Percentiles rank a stretch among this genome's conserved stretches.
Evolutionary conservation across 192 early-diverging fungal genomes (phyloP).

Genomic region (Backusella parvicylindrica): DNA sequence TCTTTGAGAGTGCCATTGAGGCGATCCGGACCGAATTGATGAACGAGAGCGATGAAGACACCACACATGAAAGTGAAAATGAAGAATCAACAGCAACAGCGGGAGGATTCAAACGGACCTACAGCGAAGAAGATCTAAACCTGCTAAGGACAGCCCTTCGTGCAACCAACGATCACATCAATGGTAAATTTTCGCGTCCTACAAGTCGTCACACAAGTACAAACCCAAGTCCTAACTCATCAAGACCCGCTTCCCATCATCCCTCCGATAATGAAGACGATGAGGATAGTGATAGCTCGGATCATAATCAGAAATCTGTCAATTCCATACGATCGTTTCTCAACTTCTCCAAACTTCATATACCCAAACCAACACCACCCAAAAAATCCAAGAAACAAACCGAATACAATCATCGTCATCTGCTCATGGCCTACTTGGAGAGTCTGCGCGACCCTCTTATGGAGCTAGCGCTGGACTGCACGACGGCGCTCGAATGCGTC

Average conservation of each 20-base stretch:
- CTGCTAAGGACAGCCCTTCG: constrained; percentile 16
- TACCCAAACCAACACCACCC: constrained; percentile 17
- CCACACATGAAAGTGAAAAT: neutral
- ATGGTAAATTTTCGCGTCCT: neutral
- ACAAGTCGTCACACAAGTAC: neutral
- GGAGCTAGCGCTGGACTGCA: constrained; percentile 36
- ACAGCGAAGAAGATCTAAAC: constrained; percentile 9
- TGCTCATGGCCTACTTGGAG: constrained; percentile 47
- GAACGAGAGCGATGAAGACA: constrained; percentile 10
- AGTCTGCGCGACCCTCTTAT: constrained; percentile 48
- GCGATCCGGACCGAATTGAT: constrained; percentile 7
- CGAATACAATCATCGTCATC: constrained; percentile 41
- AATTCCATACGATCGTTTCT: constrained; percentile 19
- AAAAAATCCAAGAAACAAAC: constrained; percentile 40
- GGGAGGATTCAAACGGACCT: neutral
- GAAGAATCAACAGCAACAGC: neutral
- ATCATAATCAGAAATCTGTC: constrained; percentile 29
- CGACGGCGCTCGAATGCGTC: constrained; percentile 20
- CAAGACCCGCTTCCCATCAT: neutral
- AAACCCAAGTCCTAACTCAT: neutral
- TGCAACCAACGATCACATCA: constrained; percentile 14
- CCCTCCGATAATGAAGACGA: neutral
- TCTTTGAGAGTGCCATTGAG: constrained; percentile 30
- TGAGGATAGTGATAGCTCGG: neutral
- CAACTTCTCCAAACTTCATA: neutral